These are phyloP conservation scores for Populus pruinosa DNA, from an alignment of 345 rosid genomes.

Conservation along the genomic window DNA sequence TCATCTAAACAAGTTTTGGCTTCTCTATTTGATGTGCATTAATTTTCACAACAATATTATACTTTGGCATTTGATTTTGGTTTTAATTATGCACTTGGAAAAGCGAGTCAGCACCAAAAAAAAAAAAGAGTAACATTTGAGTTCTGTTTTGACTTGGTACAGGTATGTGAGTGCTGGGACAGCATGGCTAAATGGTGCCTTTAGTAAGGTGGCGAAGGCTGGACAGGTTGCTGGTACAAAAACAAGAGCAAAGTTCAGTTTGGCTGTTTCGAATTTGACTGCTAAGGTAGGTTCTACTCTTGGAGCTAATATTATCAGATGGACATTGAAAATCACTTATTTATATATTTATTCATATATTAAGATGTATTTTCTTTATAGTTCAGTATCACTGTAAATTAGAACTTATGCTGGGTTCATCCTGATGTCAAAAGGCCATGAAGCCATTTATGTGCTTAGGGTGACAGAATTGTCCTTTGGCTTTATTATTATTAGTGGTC, in stretches of 20 bases:
- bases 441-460: background rate
- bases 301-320: slow-evolving; percentile 5
- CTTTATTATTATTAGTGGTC: background rate
- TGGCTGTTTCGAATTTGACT: slow-evolving; percentile 77
- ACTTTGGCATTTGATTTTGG: background rate
- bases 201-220: slow-evolving; percentile 80
- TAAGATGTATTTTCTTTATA: background rate
- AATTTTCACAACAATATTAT: background rate
- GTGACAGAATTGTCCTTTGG: background rate
- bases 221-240: slow-evolving; percentile 85
- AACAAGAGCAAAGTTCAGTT: slow-evolving; percentile 78
- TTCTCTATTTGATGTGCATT: background rate
- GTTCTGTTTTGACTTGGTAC: slow-evolving; percentile 14
- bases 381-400: background rate
- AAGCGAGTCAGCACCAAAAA: background rate
- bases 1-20: background rate
- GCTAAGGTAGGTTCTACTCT: slow-evolving; percentile 54
- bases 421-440: background rate
- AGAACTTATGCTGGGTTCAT: background rate
- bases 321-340: background rate
- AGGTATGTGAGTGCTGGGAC: slow-evolving; percentile 83
- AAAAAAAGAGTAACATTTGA: background rate
- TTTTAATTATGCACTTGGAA: background rate
- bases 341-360: background rate
- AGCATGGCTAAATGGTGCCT: slow-evolving; percentile 91